Evolutionary conservation across 75 land plant genomes (phyloP), one percentile per base, ranked within the genome.

Genomic region (Pinus tabuliformis): DNA sequence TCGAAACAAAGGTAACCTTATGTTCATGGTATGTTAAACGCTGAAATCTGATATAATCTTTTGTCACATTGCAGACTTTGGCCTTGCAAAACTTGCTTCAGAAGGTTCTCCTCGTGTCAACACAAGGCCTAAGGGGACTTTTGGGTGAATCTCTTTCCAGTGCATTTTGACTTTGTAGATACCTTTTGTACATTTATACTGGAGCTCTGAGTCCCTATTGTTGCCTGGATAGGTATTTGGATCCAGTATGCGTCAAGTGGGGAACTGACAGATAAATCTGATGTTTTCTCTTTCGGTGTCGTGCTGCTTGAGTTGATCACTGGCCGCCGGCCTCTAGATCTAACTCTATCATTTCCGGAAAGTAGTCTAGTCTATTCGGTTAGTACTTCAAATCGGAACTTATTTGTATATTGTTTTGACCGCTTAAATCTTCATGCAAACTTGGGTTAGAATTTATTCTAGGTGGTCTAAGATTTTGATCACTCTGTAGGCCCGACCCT

Each of bases 261-360:
- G 7, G 92, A 95, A 76, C 81, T 95, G 1, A 90, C 93, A 4
- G 95, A 92, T 17, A 95, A 84, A 76, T 92, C 95, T 24, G 98
- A 95, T 80, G 98, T 95, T n/a, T 95, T 86, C 81, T 95, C 96
- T 6, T 93, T 81, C 72, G 98, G 98, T 26, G 96, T 95, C 8
- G 87, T 95, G 84, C 84, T 95, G 42, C 74, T 95, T 63, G 98
- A 95, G 73, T 79, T 95, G n/a, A 82, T 95, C 30, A 30, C 30
- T 30, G 30, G 30, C 30, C 30, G 30, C 30, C 30, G 30, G 30
- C 30, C 30, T 30, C 30, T 30, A 30, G 30, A 30, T 30, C 30
- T 30, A 30, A 30, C 30, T 30, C 30, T 30, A 30, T 30, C 30
- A 30, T 30, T 30, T 30, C 30, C 30, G 30, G 30, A 30, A 30